Evolutionary conservation across 345 rosid genomes (phyloP), one percentile per base, ranked within the genome.

Genomic region (Camelina sativa): DNA sequence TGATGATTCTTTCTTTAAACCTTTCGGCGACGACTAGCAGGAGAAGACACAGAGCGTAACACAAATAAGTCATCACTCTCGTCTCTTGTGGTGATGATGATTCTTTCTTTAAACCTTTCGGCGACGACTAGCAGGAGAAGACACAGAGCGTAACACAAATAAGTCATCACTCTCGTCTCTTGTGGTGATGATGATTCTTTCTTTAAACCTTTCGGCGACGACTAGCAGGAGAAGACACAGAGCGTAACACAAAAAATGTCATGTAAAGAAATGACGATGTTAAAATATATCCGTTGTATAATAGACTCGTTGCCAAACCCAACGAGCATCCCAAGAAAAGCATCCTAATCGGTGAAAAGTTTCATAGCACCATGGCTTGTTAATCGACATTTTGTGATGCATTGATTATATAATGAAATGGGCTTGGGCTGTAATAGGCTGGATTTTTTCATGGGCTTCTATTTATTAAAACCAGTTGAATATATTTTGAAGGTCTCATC

Each of bases 21-120:
- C 30, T 4, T 28, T 28, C 30, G 30, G 30, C 30, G 30, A 4
- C 5, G 30, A 28, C 30, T 28, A 28, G 30, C 30, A 28, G 30
- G 30, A 28, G 30, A 28, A 28, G 30, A 28, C 30, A 28, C 30
- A 28, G 30, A 28, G 30, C 30, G 4, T 25, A 4, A 28, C 30
- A 28, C 30, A 28, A 28, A 28, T 1, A 28, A 28, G 8, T 34
- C 37, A 34, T 34, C 2, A 34, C 37, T 0, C 28, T 83, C 11
- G 82, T 79, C 73, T 83, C 83, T 74, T 78, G 73, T 28, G 30
- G 30, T 28, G 30, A 28, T 28, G 30, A 28, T 28, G 1, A 28
- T 28, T 28, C 30, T 28, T 4, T 28, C 30, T 28, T 28, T 28
- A 28, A 28, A 28, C 30, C 30, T 4, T 28, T 28, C 30, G 30